phyloP scores from a whole-genome alignment of 2,329 filamentous ascomycete species.

The Metarhizium brunneum region DNA sequence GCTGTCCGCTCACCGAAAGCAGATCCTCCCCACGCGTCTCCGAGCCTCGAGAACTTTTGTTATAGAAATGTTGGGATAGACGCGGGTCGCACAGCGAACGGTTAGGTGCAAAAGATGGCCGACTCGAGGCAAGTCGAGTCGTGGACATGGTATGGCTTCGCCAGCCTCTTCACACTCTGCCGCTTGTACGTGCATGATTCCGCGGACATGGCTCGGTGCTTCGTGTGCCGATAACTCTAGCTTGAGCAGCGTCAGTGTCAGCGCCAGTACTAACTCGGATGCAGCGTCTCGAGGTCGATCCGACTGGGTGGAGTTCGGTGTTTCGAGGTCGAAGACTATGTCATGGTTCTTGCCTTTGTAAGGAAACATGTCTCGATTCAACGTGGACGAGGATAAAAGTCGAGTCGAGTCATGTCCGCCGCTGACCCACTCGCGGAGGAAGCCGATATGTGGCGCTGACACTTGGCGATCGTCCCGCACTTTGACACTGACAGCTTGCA shows the following conservation, averaged over 20 bases:
- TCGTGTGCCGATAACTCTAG: too few species aligned
- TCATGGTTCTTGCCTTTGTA: slow-evolving; percentile 5
- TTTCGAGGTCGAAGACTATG: slow-evolving; percentile 1
- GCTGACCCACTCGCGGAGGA: too few species aligned
- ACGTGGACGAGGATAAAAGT: background rate
- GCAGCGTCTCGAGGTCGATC: slow-evolving; percentile 2
- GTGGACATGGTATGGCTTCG: slow-evolving; percentile 6
- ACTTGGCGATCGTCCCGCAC: background rate
- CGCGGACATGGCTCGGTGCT: background rate
- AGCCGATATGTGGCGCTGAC: background rate
- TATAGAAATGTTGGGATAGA: background rate
- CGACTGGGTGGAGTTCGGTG: slow-evolving; percentile 1
- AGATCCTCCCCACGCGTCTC: background rate
- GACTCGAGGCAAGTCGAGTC: slow-evolving; percentile 1
- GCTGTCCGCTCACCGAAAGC: background rate
- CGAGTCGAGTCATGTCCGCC: too few species aligned
- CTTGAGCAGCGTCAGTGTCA: too few species aligned
- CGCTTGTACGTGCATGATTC: background rate
- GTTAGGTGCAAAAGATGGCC: background rate
- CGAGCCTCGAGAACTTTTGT: background rate
- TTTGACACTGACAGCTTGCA: background rate
- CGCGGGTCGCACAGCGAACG: background rate
- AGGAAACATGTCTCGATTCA: background rate
- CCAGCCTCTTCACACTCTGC: slow-evolving; percentile 2
- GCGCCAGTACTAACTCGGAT: background rate